phyloP scores from a whole-genome alignment of 805 yeast species.

The Wilhelminamyces savonicus region DNA sequence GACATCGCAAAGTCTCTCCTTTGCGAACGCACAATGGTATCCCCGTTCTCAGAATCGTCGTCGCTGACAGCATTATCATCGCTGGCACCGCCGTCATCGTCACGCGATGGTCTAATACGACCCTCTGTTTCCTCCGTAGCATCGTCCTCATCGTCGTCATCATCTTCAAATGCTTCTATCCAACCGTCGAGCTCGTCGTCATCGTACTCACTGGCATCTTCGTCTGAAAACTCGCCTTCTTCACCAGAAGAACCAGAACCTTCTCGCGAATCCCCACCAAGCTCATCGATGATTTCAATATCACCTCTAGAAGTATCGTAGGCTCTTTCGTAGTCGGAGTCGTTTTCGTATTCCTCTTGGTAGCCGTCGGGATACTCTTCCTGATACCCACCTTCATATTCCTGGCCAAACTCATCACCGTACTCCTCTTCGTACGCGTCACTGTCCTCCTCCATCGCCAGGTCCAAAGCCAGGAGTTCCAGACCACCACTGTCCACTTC shows the following conservation, averaged over 20 bases:
- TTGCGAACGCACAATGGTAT: slow-evolving; percentile 5
- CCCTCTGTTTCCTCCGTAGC: slow-evolving; percentile 11
- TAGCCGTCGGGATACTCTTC: slow-evolving; percentile 14
- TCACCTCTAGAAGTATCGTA: no score
- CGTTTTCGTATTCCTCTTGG: slow-evolving; percentile 14
- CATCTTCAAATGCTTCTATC: slow-evolving; percentile 33
- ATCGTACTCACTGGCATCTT: slow-evolving; percentile 24
- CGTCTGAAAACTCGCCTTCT: slow-evolving; percentile 22
- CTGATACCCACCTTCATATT: slow-evolving; percentile 3
- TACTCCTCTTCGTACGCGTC: slow-evolving; percentile 18
- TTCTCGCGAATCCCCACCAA: slow-evolving; percentile 19
- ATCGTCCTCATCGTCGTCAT: slow-evolving; percentile 11
- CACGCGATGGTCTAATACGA: no score
- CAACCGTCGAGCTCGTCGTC: slow-evolving; percentile 35
- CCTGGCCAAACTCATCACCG: slow-evolving; percentile 7
- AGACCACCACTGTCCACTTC: slow-evolving; percentile 17
- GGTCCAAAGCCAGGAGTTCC: slow-evolving; percentile 19
- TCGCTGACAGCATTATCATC: slow-evolving; percentile 1
- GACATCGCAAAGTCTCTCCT: slow-evolving; percentile 18
- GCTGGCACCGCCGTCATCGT: no score
- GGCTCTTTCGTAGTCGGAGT: slow-evolving; percentile 16
- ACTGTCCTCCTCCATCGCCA: slow-evolving; percentile 16
- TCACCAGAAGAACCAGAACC: slow-evolving; percentile 15
- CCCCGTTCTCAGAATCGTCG: background rate
- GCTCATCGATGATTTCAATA: slow-evolving; percentile 30